Evolutionary conservation across 345 rosid species (phyloP).

Genomic region (Mangifera indica): DNA sequence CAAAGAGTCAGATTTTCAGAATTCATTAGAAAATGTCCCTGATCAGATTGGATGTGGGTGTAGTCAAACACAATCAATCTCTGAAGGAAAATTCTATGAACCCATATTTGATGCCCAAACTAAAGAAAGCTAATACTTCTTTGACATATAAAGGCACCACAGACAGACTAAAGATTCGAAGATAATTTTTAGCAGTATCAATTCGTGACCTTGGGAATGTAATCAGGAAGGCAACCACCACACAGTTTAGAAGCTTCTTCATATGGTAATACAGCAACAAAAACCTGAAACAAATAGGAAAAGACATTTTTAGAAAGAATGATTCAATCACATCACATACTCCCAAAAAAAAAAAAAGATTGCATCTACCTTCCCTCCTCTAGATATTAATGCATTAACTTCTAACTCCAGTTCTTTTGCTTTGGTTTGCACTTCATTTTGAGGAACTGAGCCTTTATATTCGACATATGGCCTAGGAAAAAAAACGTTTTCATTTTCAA

Average conservation of each 20-base stretch:
- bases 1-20: not conserved
- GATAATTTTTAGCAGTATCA: not conserved
- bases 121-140: not conserved
- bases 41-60: not conserved
- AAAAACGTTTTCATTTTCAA: not conserved
- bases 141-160: not conserved
- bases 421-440: conserved; percentile 51
- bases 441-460: conserved; percentile 64
- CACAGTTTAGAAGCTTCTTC: conserved; percentile 66
- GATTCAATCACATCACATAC: not conserved
- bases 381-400: conserved; percentile 59
- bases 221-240: conserved; percentile 84
- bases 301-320: conserved; percentile 9
- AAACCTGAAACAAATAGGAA: conserved; percentile 42
- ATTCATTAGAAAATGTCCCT: not conserved
- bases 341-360: conserved; percentile 3
- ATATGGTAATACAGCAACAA: conserved; percentile 52
- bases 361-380: conserved; percentile 59
- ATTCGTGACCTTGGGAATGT: conserved; percentile 59
- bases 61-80: not conserved
- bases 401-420: conserved; percentile 61
- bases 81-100: not conserved
- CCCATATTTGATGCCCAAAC: too few relatives aligned
- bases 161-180: not conserved
- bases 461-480: conserved; percentile 76